Evolutionary conservation across 2,329 filamentous ascomycete genomes (phyloP), one percentile per base, ranked within the genome.

Genomic region (Alternaria panax): DNA sequence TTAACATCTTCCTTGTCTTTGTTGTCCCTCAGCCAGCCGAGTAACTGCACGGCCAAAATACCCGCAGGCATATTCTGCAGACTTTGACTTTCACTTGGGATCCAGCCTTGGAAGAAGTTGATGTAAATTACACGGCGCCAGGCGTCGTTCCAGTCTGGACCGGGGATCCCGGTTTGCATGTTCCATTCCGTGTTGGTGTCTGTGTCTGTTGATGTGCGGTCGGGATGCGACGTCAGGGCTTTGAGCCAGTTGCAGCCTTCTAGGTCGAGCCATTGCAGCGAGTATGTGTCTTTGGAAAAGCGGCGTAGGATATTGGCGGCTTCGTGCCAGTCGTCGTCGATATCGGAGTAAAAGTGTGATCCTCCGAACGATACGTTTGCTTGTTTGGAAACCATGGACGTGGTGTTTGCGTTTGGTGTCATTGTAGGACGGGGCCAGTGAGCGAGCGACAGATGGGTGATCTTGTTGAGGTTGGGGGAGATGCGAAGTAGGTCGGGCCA

Each of bases 381-480:
- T 51, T 79, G 71, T 25, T 77, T 75, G 20, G 76, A 78, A 11
- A 81, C 71, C 62, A 85, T 76, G 11, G 80, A 81, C 7, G 81
- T 72, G 8, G 80, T 82, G 3, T 76, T 75, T 3, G 85, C 77
- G 60, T 86, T 84, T 0, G 85, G 85, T 0, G 85, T 87, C n/a
- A 84, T 75, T 0, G 83, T 85, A 2, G 87, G 87, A 20, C 80
- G 76, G 3, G 86, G 86, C 87, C 87, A 90, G 70, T 87, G 81
- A 2, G 87, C 86, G 2, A 90, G 79, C 0, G 87, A 89, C 2
- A 90, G 78, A 64, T 89, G 87, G 0, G 86, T 88, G 24, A 90
- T 71, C 4, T 81, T 86, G n/a, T 84, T 80, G 0, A 87, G 73
- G 25, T 84, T 79, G 0, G 82, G 80, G 0, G 86, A 80, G 1